Percentiles rank a stretch among this genome's conserved stretches.
phyloP scores from a whole-genome alignment of 2,329 filamentous ascomycete genomes.

The Aspergillus pseudoterreus region DNA sequence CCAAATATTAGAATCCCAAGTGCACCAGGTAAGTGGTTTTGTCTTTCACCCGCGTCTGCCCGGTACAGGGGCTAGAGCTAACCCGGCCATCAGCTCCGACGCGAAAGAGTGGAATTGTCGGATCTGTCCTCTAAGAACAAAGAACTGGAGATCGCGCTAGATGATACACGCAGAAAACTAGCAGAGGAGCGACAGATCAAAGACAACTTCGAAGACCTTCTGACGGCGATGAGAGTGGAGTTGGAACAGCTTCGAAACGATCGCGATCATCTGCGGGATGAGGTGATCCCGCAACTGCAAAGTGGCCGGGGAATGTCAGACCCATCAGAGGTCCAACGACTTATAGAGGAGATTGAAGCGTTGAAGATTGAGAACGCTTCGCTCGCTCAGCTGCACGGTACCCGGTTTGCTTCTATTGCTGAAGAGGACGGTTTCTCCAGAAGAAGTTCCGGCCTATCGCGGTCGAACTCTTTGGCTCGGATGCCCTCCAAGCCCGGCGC shows the following conservation, averaged over 20 bases:
- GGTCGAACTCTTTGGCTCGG: constrained; percentile 36
- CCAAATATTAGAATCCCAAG: constrained; percentile 73
- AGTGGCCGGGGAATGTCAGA: constrained; percentile 51
- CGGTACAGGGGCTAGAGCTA: background rate
- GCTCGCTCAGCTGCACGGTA: constrained; percentile 46
- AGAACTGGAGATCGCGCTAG: constrained; percentile 75
- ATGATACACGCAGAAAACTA: constrained; percentile 77
- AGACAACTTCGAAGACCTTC: constrained; percentile 88
- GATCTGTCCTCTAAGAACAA: constrained; percentile 57
- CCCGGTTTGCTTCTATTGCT: constrained; percentile 57
- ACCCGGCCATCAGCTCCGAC: constrained; percentile 35
- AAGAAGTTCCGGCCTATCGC: constrained; percentile 43
- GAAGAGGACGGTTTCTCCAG: constrained; percentile 51
- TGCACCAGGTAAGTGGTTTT: constrained; percentile 55
- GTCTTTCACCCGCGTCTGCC: background rate
- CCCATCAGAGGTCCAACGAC: constrained; percentile 57
- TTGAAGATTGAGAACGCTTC: constrained; percentile 52
- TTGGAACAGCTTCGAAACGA: constrained; percentile 80
- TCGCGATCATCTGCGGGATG: constrained; percentile 77
- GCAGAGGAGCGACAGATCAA: constrained; percentile 82
- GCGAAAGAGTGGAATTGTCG: constrained; percentile 51
- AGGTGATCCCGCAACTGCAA: constrained; percentile 75
- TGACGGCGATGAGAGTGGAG: constrained; percentile 78
- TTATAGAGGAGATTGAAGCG: constrained; percentile 79
- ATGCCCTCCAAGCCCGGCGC: background rate